Conservation (phyloP, 495 filamentous ascomycete genomes). For the Penicillium simplicissimum region DNA sequence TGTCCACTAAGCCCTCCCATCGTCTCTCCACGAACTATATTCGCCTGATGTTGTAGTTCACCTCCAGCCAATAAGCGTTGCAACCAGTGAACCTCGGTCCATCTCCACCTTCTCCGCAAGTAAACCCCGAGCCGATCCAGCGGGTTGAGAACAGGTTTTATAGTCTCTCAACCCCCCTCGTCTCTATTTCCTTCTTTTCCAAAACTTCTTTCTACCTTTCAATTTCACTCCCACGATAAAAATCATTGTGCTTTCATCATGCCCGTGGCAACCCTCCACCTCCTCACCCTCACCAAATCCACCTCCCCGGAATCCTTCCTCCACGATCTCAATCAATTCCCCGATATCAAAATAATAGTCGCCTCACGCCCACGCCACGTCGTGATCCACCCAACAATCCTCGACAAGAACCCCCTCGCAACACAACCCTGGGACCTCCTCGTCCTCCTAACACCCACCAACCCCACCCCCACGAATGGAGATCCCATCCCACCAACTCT, state of each 20-base stretch:
- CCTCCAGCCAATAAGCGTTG: not conserved
- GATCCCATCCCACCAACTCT: slow-evolving; percentile 39
- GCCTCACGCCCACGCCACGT: slow-evolving; percentile 42
- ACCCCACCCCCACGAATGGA: not conserved
- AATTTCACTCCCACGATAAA: not conserved
- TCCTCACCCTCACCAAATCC: slow-evolving; percentile 38
- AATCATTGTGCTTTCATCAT: slow-evolving; percentile 24
- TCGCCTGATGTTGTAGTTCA: not conserved
- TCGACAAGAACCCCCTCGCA: slow-evolving; percentile 50
- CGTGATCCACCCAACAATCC: slow-evolving; percentile 52
- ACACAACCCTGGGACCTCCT: slow-evolving; percentile 58
- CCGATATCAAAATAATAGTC: slow-evolving; percentile 46
- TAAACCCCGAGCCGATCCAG: slow-evolving; percentile 6
- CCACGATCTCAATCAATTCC: slow-evolving; percentile 22
- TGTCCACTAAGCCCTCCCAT: not conserved
- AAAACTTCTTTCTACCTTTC: not conserved
- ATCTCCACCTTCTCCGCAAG: slow-evolving; percentile 15
- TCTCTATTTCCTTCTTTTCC: not conserved
- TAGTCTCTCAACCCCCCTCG: not conserved
- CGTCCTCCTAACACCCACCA: slow-evolving; percentile 44
- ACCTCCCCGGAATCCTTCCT: slow-evolving; percentile 29
- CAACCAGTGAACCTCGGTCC: slow-evolving; percentile 12
- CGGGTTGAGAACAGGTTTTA: not conserved
- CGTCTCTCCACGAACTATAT: not conserved
- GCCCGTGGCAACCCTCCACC: slow-evolving; percentile 49